Evolutionary conservation across 2,329 filamentous ascomycete genomes (phyloP), one percentile per base, ranked within the genome.

Genomic region (Lasiodiplodia sp.): DNA sequence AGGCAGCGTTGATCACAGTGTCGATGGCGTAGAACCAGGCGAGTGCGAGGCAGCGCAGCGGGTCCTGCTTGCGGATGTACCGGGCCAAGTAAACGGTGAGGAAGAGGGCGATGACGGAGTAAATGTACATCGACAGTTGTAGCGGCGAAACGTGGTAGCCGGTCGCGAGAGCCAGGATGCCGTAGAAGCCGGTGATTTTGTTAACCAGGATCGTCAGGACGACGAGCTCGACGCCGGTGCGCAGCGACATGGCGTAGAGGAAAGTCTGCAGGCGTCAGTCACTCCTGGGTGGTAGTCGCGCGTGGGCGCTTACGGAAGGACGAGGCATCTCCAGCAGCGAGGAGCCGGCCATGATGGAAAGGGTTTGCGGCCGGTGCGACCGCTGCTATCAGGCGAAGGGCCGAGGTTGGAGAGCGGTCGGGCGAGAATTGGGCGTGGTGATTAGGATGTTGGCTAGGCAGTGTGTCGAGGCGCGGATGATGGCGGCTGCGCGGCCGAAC

Each of bases 101-200:
- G 71, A 86, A 83, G 71, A 97, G 88, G 34, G 92, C 87, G 71
- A 88, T 74, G 70, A 96, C 86, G 31, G 92, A 96, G 85, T 97
- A 97, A 60, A 97, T 86, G 85, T 97, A 97, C 86, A 96, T 96
- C 69, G 91, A 92, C 68, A 97, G 86, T 80, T 97, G 95, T 28
- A 96, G 86, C 37, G 89, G 86, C 66, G 93, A 94, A 71, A 97
- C 88, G 73, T 91, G 85, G 80, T 92, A 94, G 77, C 95, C 95
- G 28, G 94, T 97, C 72, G 97, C 85, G 73, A 97, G 87, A 69
- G 94, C 94, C 73, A 97, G 90, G 53, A 97, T 86, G 72, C 94
- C 94, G 81, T 97, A 97, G 73, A 97, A 85, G 69, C 94, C 94
- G 62, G 93, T 95, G 73, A 94, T 88, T 81, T 97, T 97, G 86